phyloP scores from a whole-genome alignment of 805 yeast species.

The Kazachstania martiniae region DNA sequence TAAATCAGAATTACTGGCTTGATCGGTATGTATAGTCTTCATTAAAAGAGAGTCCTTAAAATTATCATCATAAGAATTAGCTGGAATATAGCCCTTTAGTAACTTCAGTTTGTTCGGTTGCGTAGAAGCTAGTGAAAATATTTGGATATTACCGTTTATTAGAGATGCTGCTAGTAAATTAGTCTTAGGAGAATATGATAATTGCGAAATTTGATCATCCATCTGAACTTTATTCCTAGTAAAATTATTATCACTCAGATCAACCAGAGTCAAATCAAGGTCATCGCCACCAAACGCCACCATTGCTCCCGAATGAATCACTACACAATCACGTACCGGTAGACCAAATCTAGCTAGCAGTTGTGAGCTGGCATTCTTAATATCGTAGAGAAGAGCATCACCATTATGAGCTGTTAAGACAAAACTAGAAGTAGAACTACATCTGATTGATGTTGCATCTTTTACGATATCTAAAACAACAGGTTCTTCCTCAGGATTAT shows the following conservation, averaged over 20 bases:
- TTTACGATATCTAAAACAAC: slow-evolving; percentile 42
- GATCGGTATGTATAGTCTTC: slow-evolving; percentile 2
- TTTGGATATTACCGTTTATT: slow-evolving; percentile 46
- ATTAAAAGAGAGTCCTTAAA: slow-evolving; percentile 17
- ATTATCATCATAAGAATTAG: slow-evolving; percentile 16
- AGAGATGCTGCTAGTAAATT: slow-evolving; percentile 49
- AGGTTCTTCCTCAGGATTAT: slow-evolving; percentile 49
- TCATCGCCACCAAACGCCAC: slow-evolving; percentile 60
- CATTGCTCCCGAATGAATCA: slow-evolving; percentile 52
- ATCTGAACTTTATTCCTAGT: slow-evolving; percentile 25
- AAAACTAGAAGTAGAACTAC: slow-evolving; percentile 10
- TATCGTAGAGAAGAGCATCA: slow-evolving; percentile 15
- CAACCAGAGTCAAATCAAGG: slow-evolving; percentile 41
- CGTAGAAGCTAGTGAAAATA: slow-evolving; percentile 43
- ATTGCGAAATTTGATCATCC: slow-evolving; percentile 45
- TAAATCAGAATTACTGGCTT: slow-evolving; percentile 30
- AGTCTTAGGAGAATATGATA: slow-evolving; percentile 46
- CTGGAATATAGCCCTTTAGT: slow-evolving; percentile 31
- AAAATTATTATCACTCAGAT: slow-evolving; percentile 23
- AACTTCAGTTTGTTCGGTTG: slow-evolving; percentile 41
- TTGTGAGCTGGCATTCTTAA: slow-evolving; percentile 23
- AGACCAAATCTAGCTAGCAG: slow-evolving; percentile 30
- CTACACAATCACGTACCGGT: slow-evolving; percentile 36
- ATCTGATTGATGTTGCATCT: slow-evolving; percentile 31
- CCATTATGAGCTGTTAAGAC: slow-evolving; percentile 20